phyloP scores from a whole-genome alignment of 768 basidiomycete genomes.

The Russula abietina region DNA sequence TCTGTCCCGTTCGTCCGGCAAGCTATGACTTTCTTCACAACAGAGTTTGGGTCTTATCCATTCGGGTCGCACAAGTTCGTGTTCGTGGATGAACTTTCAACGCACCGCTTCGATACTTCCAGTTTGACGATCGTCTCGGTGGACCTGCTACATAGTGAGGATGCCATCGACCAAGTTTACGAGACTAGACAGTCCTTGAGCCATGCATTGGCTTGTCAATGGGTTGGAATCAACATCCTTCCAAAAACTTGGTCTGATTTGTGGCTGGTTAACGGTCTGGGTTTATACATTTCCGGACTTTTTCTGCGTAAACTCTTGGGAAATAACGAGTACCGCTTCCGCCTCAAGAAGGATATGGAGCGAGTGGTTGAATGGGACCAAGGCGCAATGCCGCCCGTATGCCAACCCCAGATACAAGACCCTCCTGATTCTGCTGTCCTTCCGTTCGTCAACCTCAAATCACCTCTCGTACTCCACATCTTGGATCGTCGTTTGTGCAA shows the following conservation, averaged over 20 bases:
- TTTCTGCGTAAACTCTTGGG: constrained; percentile 85
- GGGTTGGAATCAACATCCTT: constrained; percentile 94
- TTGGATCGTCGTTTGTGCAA: constrained; percentile 91
- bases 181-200: constrained; percentile 82
- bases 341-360: constrained; percentile 94
- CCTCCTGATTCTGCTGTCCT: constrained; percentile 76
- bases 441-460: constrained; percentile 90
- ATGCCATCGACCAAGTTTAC: constrained; percentile 88
- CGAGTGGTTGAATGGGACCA: constrained; percentile 83
- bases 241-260: constrained; percentile 89
- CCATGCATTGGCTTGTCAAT: constrained; percentile 90
- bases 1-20: constrained; percentile 74
- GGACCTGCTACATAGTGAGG: constrained; percentile 81
- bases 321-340: constrained; percentile 94
- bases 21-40: constrained; percentile 88
- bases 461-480: constrained; percentile 94
- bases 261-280: constrained; percentile 95
- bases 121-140: constrained; percentile 72
- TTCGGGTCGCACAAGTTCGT: constrained; percentile 92
- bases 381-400: constrained; percentile 87
- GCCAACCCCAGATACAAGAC: constrained; percentile 78
- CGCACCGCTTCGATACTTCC: constrained; percentile 77
- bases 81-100: constrained; percentile 85
- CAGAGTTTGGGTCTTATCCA: constrained; percentile 93
- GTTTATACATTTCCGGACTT: constrained; percentile 82